Base-by-base conservation (phyloP, 202 grass and related monocot species). In the Hordeum pubiflorum region DNA sequence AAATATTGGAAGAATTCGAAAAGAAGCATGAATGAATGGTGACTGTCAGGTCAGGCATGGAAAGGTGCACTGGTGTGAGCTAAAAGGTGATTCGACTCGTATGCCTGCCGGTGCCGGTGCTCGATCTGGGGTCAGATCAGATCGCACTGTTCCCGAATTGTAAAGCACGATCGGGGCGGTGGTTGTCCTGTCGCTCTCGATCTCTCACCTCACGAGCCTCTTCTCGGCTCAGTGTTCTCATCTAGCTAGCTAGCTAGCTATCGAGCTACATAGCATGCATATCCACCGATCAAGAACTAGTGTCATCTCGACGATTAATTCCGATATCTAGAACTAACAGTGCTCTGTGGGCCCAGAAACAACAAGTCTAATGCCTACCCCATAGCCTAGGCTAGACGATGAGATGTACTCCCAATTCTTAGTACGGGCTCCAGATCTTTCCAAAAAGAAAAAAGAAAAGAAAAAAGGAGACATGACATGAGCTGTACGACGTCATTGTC, bases 141-240 rank as follows among this genome's bases (percentile, higher is more conserved):
- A 64, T 9, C 38, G 2, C 40, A 70, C 54, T 22, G 55, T 63
- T 84, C 41, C 13, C 52, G 20, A 64, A 63, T 76, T 12, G 32
- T 0, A 68, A 50, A 58, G 41, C 63, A 62, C 52, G 20, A 77
- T 78, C 39, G 24, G 43, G 6, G 17, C 11, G 72, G 82, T 72
- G n/a, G 87, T 85, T 89, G 77, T 56, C 37, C 43, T 18, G 24
- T 89, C 82, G 37, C 52, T 21, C 52, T 52, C 48, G 48, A 0
- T n/a, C 71, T 77, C 43, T 84, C 63, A 33, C 64, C 43, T 77
- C 57, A 36, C 55, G 14, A 20, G 41, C 24, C 70, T 44, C 43
- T 11, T 81, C 8, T 20, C 38, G 41, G 18, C 44, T 18, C 27
- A 29, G 59, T 48, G 40, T 20, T 64, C 18, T 11, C 39, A 29